Evolutionary conservation across 2,329 filamentous ascomycete genomes (phyloP).

Genomic region (Hirsutella thompsonii): DNA sequence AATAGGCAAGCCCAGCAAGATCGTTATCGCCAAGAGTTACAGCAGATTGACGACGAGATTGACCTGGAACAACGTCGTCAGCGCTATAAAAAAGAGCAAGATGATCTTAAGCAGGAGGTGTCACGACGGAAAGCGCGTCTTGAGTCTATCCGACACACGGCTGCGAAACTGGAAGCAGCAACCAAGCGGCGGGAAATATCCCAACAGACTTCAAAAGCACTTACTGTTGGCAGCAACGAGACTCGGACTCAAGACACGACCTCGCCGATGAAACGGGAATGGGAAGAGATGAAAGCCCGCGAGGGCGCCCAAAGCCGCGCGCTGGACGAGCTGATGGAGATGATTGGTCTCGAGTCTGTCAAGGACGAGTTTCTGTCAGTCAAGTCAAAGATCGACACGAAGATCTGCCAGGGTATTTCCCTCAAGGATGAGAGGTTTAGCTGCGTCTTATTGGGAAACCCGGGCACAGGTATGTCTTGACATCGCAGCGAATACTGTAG

Average conservation of each 20-base stretch:
- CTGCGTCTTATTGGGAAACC: constrained; percentile 55
- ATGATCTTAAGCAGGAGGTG: constrained; percentile 28
- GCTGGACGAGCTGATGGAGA: constrained; percentile 52
- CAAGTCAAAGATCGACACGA: constrained; percentile 49
- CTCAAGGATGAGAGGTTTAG: constrained; percentile 48
- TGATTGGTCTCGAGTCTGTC: constrained; percentile 60
- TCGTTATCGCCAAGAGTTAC: constrained; percentile 30
- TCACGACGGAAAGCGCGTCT: constrained; percentile 34
- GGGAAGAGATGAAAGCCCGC: constrained; percentile 44
- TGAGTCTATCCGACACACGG: constrained; percentile 20
- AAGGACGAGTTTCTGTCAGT: constrained; percentile 51
- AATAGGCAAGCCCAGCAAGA: constrained; percentile 29
- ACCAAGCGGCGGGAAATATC: background rate
- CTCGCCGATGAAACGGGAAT: constrained; percentile 34
- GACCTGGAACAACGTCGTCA: constrained; percentile 29
- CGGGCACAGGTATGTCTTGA: constrained; percentile 55
- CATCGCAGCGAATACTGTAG: background rate
- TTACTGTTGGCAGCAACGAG: background rate
- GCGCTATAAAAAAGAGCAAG: constrained; percentile 29
- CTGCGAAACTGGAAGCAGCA: constrained; percentile 7
- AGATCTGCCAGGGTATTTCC: constrained; percentile 41
- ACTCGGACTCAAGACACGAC: background rate
- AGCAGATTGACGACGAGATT: constrained; percentile 40
- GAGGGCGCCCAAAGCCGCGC: constrained; percentile 36
- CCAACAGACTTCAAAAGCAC: background rate